phyloP scores from a whole-genome alignment of 2,329 filamentous ascomycete species.

The Plectosphaerella sp. region DNA sequence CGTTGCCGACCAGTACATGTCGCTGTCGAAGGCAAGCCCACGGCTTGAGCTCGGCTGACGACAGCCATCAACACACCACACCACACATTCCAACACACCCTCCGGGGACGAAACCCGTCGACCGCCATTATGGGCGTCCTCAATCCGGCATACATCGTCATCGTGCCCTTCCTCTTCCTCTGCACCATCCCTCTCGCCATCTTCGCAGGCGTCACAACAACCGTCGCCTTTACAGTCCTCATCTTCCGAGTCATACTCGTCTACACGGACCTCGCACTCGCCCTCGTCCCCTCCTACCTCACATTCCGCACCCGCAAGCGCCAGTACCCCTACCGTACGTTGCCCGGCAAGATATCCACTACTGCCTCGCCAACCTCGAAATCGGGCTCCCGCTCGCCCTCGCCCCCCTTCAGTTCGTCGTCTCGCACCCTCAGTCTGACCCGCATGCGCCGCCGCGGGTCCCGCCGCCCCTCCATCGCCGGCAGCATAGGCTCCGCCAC shows the following conservation, averaged over 20 bases:
- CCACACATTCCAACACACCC: slow-evolving; percentile 4
- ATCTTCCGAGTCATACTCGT: slow-evolving; percentile 56
- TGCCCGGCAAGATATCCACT: slow-evolving; percentile 13
- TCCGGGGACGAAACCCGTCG: not conserved
- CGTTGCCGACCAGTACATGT: too few species aligned
- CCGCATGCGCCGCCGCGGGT: slow-evolving; percentile 4
- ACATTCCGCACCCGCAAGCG: slow-evolving; percentile 29
- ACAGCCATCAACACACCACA: slow-evolving; percentile 3
- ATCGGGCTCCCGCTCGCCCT: not conserved
- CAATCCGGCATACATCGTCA: slow-evolving; percentile 50
- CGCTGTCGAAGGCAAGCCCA: too few species aligned
- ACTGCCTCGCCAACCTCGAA: slow-evolving; percentile 1
- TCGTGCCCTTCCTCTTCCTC: slow-evolving; percentile 58
- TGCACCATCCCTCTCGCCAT: slow-evolving; percentile 60
- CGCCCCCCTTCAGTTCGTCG: not conserved
- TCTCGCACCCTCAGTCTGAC: slow-evolving; percentile 1
- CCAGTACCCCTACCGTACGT: slow-evolving; percentile 15
- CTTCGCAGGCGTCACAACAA: slow-evolving; percentile 60
- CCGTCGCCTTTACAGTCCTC: slow-evolving; percentile 56
- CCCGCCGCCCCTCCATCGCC: slow-evolving; percentile 1
- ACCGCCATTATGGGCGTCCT: slow-evolving; percentile 42
- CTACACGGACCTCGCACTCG: slow-evolving; percentile 58
- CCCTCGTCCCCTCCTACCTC: slow-evolving; percentile 53
- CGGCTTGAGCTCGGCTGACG: not conserved
- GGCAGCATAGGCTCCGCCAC: slow-evolving; percentile 9